Evolutionary conservation across 2,329 filamentous ascomycete species (phyloP).

Genomic region (Rhinocladiella similis): DNA sequence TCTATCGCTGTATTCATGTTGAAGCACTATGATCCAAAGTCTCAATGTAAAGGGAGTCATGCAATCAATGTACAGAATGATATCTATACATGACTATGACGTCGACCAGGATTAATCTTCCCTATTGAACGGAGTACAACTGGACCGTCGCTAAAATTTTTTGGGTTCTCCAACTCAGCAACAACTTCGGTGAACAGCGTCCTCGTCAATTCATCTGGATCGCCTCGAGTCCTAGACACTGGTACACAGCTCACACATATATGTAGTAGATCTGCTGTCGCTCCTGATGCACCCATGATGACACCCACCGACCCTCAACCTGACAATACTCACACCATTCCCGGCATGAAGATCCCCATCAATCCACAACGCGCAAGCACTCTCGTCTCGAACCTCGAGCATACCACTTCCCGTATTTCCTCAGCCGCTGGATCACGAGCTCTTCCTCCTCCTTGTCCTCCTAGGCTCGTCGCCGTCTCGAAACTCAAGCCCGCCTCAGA

Average conservation of each 20-base stretch:
- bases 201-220: not conserved
- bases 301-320: not conserved
- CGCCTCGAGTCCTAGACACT: not conserved
- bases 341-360: conserved; percentile 20
- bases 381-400: conserved; percentile 62
- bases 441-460: conserved; percentile 25
- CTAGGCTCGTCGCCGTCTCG: conserved; percentile 85
- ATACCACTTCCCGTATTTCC: conserved; percentile 60
- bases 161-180: no score
- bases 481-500: conserved; percentile 94
- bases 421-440: conserved; percentile 41
- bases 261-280: not conserved
- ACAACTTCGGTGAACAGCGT: no score
- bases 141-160: no score
- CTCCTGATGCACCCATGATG: no score
- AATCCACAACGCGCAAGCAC: conserved; percentile 61
- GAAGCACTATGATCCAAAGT: no score
- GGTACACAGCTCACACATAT: no score
- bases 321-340: not conserved
- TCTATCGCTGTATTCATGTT: no score
- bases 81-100: no score
- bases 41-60: no score
- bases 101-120: no score
- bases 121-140: no score
- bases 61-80: no score